Percentiles rank a stretch among this genome's conserved stretches.
These are phyloP conservation scores for Cytospora leucostoma DNA, from an alignment of 2,329 filamentous ascomycete species.

Conservation along the genomic window DNA sequence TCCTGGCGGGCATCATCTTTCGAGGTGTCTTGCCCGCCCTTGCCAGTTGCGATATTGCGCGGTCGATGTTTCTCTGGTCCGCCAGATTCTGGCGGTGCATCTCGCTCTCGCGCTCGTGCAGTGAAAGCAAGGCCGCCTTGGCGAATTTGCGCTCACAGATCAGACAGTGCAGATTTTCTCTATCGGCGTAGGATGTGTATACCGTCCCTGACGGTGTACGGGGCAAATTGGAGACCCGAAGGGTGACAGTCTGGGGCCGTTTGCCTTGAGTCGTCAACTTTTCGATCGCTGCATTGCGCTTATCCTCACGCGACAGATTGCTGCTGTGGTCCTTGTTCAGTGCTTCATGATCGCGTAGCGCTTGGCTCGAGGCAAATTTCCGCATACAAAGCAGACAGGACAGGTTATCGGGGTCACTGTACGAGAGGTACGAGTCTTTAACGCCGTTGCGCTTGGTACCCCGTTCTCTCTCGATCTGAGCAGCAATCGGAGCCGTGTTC, in stretches of 20 bases:
- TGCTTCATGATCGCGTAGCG: conserved; percentile 61
- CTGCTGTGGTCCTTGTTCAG: conserved; percentile 54
- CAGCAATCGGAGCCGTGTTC: conserved; percentile 28
- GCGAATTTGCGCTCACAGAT: conserved; percentile 47
- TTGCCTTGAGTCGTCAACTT: conserved; percentile 31
- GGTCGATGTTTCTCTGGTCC: conserved; percentile 34
- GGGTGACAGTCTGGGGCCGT: conserved; percentile 32
- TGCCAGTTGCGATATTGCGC: conserved; percentile 35
- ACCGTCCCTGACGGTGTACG: conserved; percentile 39
- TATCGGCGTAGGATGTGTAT: conserved; percentile 59
- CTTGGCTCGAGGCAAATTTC: conserved; percentile 55
- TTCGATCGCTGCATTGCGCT: conserved; percentile 29
- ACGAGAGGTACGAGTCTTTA: conserved; percentile 53
- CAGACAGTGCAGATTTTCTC: conserved; percentile 44
- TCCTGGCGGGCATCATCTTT: conserved; percentile 33
- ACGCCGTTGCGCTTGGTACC: conserved; percentile 10
- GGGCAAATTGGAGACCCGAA: conserved; percentile 31
- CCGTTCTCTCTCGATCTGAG: conserved; percentile 16
- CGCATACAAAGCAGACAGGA: conserved; percentile 62
- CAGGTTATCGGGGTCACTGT: conserved; percentile 53
- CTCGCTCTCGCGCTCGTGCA: conserved; percentile 48
- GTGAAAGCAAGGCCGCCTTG: conserved; percentile 42
- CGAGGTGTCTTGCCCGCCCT: conserved; percentile 36
- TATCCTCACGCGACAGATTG: conserved; percentile 36
- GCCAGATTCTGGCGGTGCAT: conserved; percentile 42